Percentiles rank a stretch among this genome's conserved stretches.
phyloP scores from a whole-genome alignment of 441 rosid species.

The Erodium moschatum region DNA sequence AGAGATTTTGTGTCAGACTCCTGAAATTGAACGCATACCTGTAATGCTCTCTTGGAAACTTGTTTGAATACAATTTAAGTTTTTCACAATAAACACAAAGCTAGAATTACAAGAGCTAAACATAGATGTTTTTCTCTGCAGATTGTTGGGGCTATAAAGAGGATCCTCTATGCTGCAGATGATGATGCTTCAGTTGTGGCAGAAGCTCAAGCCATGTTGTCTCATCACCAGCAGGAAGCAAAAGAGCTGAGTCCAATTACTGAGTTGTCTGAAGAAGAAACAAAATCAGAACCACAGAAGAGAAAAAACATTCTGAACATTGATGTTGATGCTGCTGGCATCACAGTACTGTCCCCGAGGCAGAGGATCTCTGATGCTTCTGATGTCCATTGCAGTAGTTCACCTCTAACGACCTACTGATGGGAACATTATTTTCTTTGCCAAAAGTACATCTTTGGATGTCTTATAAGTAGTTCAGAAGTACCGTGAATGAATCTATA shows the following conservation, averaged over 20 bases:
- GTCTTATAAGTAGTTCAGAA: neutral
- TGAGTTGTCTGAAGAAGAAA: conserved; percentile 60
- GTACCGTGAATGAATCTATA: neutral
- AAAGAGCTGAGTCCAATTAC: conserved; percentile 52
- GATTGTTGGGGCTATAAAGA: conserved; percentile 74
- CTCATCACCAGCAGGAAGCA: conserved; percentile 30
- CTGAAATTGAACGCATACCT: conserved; percentile 49
- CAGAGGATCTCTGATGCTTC: conserved; percentile 79
- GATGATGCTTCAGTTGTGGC: conserved; percentile 54
- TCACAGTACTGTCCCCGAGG: conserved; percentile 60
- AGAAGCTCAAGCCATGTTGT: conserved; percentile 61
- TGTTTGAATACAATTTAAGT: neutral
- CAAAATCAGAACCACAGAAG: conserved; percentile 51
- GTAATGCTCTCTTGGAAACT: conserved; percentile 26
- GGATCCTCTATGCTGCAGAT: conserved; percentile 67
- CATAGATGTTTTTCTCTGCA: conserved; percentile 21
- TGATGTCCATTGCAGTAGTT: conserved; percentile 78
- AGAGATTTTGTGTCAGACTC: conserved; percentile 74
- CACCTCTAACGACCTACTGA: conserved; percentile 83
- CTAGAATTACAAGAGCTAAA: conserved; percentile 8
- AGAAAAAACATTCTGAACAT: conserved; percentile 59
- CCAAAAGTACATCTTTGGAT: neutral
- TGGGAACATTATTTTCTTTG: neutral
- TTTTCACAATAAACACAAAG: neutral
- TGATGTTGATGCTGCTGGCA: conserved; percentile 66